phyloP scores from a whole-genome alignment of 2,329 filamentous ascomycete genomes.

The Neopestalotiopsis sp. region DNA sequence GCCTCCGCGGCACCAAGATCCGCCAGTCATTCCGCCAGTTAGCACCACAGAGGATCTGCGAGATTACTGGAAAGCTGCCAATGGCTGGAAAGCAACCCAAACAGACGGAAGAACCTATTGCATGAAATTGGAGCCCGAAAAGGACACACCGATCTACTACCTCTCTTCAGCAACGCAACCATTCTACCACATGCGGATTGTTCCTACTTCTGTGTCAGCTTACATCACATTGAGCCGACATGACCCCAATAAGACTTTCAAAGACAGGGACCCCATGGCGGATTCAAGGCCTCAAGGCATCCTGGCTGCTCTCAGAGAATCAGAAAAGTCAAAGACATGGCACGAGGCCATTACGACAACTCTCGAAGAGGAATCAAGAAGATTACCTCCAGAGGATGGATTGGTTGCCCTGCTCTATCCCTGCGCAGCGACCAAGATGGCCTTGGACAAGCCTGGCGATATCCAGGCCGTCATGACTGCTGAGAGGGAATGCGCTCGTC shows the following conservation, averaged over 20 bases:
- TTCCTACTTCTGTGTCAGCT: conserved; percentile 67
- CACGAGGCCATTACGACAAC: conserved; percentile 63
- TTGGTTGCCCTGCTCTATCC: conserved; percentile 74
- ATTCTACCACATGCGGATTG: conserved; percentile 69
- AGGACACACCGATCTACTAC: conserved; percentile 69
- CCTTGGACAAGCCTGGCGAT: conserved; percentile 64
- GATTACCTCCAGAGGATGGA: conserved; percentile 62
- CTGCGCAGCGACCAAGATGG: conserved; percentile 65
- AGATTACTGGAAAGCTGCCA: conserved; percentile 71
- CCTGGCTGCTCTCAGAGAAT: conserved; percentile 38
- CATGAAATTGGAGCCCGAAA: conserved; percentile 59
- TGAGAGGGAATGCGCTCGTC: conserved; percentile 70
- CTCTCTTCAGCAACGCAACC: conserved; percentile 66
- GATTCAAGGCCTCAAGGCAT: conserved; percentile 33
- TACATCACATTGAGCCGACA: conserved; percentile 63
- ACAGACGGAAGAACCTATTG: conserved; percentile 65
- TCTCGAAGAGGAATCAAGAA: conserved; percentile 59
- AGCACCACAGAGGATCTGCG: conserved; percentile 67
- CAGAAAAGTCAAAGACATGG: conserved; percentile 53
- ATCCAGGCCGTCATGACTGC: conserved; percentile 65
- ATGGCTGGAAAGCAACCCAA: conserved; percentile 69
- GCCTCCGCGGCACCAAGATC: conserved; percentile 43
- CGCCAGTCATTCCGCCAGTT: conserved; percentile 52
- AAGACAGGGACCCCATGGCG: conserved; percentile 43
- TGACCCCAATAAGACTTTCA: conserved; percentile 64